A percentile compares a stretch with the other conserved stretches of the same genome.
Evolutionary conservation across 257 asterid genomes (phyloP).

Genomic region (Plantago major): DNA sequence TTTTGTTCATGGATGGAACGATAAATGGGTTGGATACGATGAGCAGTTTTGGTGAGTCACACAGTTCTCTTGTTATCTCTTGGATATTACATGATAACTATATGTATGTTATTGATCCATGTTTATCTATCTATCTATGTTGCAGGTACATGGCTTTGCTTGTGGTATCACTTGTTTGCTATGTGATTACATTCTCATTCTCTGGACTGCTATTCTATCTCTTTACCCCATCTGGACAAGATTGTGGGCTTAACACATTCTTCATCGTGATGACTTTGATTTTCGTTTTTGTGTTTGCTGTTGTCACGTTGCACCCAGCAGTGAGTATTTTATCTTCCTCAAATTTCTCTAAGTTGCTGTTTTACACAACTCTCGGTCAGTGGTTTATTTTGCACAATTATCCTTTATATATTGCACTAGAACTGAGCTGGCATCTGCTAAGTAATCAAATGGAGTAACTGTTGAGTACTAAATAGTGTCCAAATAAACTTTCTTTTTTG

Average conservation of each 20-base stretch:
- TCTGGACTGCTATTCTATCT: slow-evolving; percentile 84
- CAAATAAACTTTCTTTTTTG: neutral
- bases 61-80: slow-evolving; percentile 3
- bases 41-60: slow-evolving; percentile 78
- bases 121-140: neutral
- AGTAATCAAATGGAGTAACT: neutral
- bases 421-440: neutral
- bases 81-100: neutral
- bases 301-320: slow-evolving; percentile 78
- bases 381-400: neutral
- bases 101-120: neutral
- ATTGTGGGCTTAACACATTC: slow-evolving; percentile 89
- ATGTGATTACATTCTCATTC: slow-evolving; percentile 65
- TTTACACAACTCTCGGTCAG: slow-evolving; percentile 2
- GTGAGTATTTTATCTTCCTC: slow-evolving; percentile 41
- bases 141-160: slow-evolving; percentile 86
- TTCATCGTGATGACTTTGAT: slow-evolving; percentile 71
- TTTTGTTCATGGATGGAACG: slow-evolving; percentile 92
- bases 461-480: neutral
- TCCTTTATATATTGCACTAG: slow-evolving; percentile 7
- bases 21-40: slow-evolving; percentile 94
- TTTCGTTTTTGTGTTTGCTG: slow-evolving; percentile 59
- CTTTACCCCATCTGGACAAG: slow-evolving; percentile 84
- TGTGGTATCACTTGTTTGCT: slow-evolving; percentile 79
- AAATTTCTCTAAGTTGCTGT: neutral